A percentile compares a stretch with the other conserved stretches of the same genome.
phyloP scores from a whole-genome alignment of 2,329 filamentous ascomycete species.

The Monosporascus sp. region DNA sequence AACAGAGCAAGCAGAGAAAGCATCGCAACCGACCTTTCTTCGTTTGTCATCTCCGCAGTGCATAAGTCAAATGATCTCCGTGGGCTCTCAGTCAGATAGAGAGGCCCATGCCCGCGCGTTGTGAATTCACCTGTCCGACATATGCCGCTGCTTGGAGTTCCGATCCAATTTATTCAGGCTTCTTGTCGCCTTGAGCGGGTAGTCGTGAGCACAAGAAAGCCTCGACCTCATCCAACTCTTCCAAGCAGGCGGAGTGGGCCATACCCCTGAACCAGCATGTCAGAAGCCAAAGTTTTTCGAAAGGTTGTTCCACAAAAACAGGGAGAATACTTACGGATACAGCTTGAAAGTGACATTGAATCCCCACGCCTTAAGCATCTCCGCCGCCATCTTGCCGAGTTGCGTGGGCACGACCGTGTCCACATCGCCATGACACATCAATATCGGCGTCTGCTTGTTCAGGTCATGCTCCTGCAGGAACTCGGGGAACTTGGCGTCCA shows the following conservation, averaged over 20 bases:
- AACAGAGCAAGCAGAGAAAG: too few relatives aligned
- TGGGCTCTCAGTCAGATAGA: too few relatives aligned
- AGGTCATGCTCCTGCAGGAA: slow-evolving; percentile 48
- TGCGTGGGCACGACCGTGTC: slow-evolving; percentile 68
- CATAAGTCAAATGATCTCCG: too few relatives aligned
- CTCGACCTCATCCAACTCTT: slow-evolving; percentile 81
- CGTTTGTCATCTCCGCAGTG: too few relatives aligned
- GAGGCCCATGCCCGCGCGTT: too few relatives aligned
- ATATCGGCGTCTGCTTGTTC: slow-evolving; percentile 74
- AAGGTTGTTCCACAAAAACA: background rate
- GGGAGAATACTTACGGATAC: slow-evolving; percentile 55
- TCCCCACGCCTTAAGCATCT: slow-evolving; percentile 62
- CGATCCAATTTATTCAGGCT: slow-evolving; percentile 21
- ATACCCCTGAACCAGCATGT: slow-evolving; percentile 47
- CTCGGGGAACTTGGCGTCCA: slow-evolving; percentile 58
- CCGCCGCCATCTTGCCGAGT: slow-evolving; percentile 63
- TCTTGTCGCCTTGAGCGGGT: slow-evolving; percentile 35
- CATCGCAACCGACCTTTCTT: too few relatives aligned
- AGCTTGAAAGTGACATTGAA: slow-evolving; percentile 70
- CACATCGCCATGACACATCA: slow-evolving; percentile 80
- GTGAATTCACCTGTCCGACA: background rate
- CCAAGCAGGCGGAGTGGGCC: slow-evolving; percentile 66
- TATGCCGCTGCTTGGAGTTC: background rate
- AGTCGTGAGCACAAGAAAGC: slow-evolving; percentile 43
- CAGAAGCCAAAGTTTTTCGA: background rate